These are phyloP conservation scores for Piper longum DNA, from an alignment of 164 flowering plant genomes.

Conservation along the genomic window DNA sequence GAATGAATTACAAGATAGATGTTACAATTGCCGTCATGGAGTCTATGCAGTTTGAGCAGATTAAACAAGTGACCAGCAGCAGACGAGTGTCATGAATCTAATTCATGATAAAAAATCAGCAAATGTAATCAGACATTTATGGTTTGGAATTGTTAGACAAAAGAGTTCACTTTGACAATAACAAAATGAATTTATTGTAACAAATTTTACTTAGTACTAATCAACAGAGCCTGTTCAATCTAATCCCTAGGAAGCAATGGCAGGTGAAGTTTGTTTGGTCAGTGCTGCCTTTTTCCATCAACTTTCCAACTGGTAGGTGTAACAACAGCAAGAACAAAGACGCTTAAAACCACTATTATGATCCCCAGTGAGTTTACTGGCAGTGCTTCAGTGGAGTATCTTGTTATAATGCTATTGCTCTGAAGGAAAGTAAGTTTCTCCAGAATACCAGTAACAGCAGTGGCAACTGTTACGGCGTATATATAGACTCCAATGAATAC, in stretches of 20 bases:
- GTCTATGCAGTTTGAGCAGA: too few species aligned
- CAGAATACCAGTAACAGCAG: conserved; percentile 68
- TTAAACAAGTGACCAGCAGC: too few species aligned
- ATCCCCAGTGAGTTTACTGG: conserved; percentile 65
- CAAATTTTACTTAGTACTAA: background rate
- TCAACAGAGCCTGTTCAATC: background rate
- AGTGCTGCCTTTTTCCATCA: conserved; percentile 26
- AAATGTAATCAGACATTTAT: too few species aligned
- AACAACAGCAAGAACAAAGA: conserved; percentile 55
- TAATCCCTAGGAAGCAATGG: background rate
- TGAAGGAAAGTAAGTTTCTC: conserved; percentile 95
- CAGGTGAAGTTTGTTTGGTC: conserved; percentile 18
- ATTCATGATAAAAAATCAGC: too few species aligned
- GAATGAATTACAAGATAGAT: too few species aligned
- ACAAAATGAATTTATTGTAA: too few species aligned
- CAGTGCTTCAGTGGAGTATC: conserved; percentile 74
- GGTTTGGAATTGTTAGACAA: too few species aligned
- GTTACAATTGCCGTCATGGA: too few species aligned
- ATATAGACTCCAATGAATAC: conserved; percentile 72
- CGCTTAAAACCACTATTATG: conserved; percentile 55
- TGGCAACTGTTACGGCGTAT: conserved; percentile 66
- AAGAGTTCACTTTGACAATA: too few species aligned
- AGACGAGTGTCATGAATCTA: too few species aligned
- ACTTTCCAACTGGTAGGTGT: conserved; percentile 34
- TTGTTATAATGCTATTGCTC: conserved; percentile 48